These are phyloP conservation scores for Kluyveromyces dobzhanskii DNA, from an alignment of 805 yeast genomes.

Conservation along the genomic window DNA sequence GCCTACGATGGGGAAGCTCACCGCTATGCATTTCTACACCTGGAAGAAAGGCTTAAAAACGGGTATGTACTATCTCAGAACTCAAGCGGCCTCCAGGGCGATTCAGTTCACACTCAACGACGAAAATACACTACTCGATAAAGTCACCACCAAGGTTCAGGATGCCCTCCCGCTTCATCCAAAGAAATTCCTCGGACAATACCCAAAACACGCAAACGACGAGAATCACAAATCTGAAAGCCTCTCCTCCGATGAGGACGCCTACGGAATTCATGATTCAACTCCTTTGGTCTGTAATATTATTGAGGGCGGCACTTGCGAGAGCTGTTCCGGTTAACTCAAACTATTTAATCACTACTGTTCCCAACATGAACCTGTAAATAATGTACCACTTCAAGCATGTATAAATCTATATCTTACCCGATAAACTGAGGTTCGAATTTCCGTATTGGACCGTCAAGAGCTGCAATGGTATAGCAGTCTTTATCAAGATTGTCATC, in stretches of 20 bases:
- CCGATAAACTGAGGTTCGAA: too few species aligned
- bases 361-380: too few species aligned
- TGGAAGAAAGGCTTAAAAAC: constrained; percentile 97
- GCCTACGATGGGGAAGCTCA: constrained; percentile 91
- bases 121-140: constrained; percentile 47
- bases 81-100: constrained; percentile 95
- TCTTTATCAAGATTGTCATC: too few species aligned
- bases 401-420: too few species aligned
- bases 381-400: too few species aligned
- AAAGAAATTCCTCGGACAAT: constrained; percentile 14
- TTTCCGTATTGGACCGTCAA: too few species aligned
- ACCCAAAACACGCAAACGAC: constrained; percentile 26
- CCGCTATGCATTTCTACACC: constrained; percentile 94
- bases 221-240: constrained; percentile 20
- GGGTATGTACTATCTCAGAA: constrained; percentile 92
- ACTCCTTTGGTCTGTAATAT: constrained; percentile 90
- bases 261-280: constrained; percentile 75
- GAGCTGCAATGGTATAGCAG: too few species aligned
- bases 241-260: constrained; percentile 32
- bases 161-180: constrained; percentile 26
- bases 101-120: constrained; percentile 76
- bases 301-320: constrained; percentile 87
- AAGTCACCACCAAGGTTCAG: constrained; percentile 16
- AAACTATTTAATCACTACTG: neutral
- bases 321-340: constrained; percentile 86